Evolutionary conservation across 2,329 filamentous ascomycete genomes (phyloP), one percentile per base, ranked within the genome.

Genomic region (Tothia fuscella): DNA sequence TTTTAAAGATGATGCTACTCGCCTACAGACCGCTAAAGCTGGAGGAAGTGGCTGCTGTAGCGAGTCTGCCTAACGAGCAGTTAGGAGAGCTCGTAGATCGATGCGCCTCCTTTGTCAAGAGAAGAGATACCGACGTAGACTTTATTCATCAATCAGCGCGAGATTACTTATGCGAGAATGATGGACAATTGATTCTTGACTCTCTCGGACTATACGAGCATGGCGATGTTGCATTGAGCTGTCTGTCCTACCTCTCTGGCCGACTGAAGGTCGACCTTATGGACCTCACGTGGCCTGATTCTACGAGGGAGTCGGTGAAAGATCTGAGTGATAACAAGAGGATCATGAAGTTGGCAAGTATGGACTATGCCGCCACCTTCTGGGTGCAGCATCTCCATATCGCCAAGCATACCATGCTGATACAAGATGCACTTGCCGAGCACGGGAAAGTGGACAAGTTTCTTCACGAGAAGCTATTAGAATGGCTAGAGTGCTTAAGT

Each of bases 111-210:
- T 64, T 68, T 39, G 47, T 68, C 0, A 62, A 53, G 1, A 10
- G 62, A 24, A 50, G 50, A 26, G 36, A 59, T 0, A 42, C 30
- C 2, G 45, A 22, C 0, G 33, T 67, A 5, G 57, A 51, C 33
- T 58, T 65, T 45, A 53, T 68, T 1, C 63, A 68, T 44, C 58
- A 64, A 43, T 67, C 63, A 4, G 66, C 62, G 0, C 64, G 65
- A 46, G 64, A 68, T 14, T 64, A 54, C 45, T 42, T 70, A 2
- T 22, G 42, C 5, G 24, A 49, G 21, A 41, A 51, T 6, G 48
- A 46, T 37, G n/a, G n/a, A n/a, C n/a, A n/a, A n/a, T n/a, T n/a
- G n/a, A n/a, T n/a, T n/a, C n/a, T n/a, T n/a, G n/a, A n/a, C n/a
- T n/a, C n/a, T n/a, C n/a, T n/a, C n/a, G n/a, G n/a, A n/a, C n/a